Conservation (phyloP, 1,284 basidiomycete species). For the Melampsora abietis-canadensis region DNA sequence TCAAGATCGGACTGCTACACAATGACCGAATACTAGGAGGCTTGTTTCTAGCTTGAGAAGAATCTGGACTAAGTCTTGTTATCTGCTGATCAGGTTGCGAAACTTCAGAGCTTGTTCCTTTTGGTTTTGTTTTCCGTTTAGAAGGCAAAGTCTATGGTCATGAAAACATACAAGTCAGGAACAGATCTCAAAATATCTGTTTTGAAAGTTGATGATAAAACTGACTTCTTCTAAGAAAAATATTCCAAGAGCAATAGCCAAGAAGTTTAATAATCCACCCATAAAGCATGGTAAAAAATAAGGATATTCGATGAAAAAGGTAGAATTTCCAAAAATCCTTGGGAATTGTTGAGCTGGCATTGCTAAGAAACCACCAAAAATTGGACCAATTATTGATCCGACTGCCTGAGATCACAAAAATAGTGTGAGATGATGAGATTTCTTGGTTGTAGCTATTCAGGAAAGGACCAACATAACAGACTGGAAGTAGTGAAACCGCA, state of each 20-base stretch:
- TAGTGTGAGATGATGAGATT: no score
- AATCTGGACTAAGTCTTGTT: no score
- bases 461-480: no score
- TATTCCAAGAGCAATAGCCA: slow-evolving; percentile 11
- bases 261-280: slow-evolving; percentile 24
- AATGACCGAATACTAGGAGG: slow-evolving; percentile 19
- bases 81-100: no score
- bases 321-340: slow-evolving; percentile 13
- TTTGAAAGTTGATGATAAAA: no score
- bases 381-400: slow-evolving; percentile 27
- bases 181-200: no score
- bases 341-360: slow-evolving; percentile 34
- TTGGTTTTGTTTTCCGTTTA: slow-evolving; percentile 19
- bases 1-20: slow-evolving; percentile 24
- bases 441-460: no score
- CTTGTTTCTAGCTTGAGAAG: background rate
- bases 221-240: slow-evolving; percentile 37
- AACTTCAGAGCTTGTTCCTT: no score
- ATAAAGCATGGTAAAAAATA: slow-evolving; percentile 40
- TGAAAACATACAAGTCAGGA: no score
- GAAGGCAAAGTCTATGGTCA: no score
- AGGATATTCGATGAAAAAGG: slow-evolving; percentile 30
- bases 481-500: no score
- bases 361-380: slow-evolving; percentile 31
- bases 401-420: slow-evolving; percentile 3